Base-by-base conservation (phyloP, 208 protist species). In the Crithidia bombi region DNA sequence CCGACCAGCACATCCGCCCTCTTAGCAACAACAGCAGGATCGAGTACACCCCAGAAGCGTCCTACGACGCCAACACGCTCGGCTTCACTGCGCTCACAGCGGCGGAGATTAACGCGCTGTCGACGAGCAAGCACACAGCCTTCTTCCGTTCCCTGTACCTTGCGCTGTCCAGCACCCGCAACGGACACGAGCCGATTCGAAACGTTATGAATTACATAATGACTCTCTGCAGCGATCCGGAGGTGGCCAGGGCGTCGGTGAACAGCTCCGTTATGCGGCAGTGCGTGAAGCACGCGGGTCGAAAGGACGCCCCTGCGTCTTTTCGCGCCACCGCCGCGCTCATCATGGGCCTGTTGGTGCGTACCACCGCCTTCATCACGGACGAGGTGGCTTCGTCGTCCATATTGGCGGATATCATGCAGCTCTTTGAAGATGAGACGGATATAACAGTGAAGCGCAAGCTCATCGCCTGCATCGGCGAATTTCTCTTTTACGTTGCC, bases 261-360 rank as follows among this genome's bases (percentile, higher is more conserved):
- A 98, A 97, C 75, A 94, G 90, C 75, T 91, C 90, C n/a, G 74
- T 97, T 3, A 94, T 96, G 91, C 83, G 76, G 46, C 74, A 97
- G 26, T 97, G 89, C 75, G 68, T 96, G 11, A 89, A 89, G 61
- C 78, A 96, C 65, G 76, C 85, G 10, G 78, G 76, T 5, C 67
- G 82, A 33, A 73, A 71, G 32, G 78, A 91, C 19, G 76, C 79
- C 6, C 72, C 91, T 0, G 61, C 78, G 10, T 75, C 38, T 5
- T 85, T 90, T 30, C 74, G 89, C n/a, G 73, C 83, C 9, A 73
- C 83, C 17, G 83, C 94, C 25, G 86, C 82, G 33, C 85, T 83
- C 41, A 84, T 98, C 49, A 92, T 95, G 78, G 87, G 95, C 25
- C 80, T 94, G 28, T 72, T 98, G 46, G 87, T 97, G 54, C 86